Evolutionary conservation across 2,329 filamentous ascomycete species (phyloP).

Genomic region (Hypoxylon rubiginosum): DNA sequence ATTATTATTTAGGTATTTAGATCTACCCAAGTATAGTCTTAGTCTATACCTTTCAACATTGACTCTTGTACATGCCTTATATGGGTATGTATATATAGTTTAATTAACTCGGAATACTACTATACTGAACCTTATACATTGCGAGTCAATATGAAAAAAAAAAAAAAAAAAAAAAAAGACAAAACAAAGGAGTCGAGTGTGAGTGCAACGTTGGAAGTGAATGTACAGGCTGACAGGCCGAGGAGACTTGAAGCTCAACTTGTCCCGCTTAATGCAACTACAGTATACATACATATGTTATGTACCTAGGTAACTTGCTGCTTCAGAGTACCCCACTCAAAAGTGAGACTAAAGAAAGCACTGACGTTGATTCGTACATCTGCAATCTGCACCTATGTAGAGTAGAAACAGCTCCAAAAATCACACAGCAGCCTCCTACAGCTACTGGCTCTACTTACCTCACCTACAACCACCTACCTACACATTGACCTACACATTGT

Average conservation of each 20-base stretch:
- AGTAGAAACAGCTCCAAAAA: slow-evolving; percentile 29
- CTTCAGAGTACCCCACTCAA: background rate
- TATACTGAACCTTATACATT: background rate
- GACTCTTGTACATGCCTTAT: background rate
- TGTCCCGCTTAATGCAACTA: slow-evolving; percentile 27
- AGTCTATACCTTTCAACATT: too few relatives aligned
- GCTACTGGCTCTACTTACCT: slow-evolving; percentile 3
- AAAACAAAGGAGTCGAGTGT: background rate
- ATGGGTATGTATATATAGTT: background rate
- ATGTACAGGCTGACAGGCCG: background rate
- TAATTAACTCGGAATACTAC: background rate
- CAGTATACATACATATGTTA: too few relatives aligned
- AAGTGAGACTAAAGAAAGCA: slow-evolving; percentile 25
- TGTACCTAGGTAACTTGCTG: too few relatives aligned
- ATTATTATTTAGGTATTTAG: background rate
- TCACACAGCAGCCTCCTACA: slow-evolving; percentile 20
- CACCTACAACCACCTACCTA: slow-evolving; percentile 8
- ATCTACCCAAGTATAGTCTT: too few relatives aligned
- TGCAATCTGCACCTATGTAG: background rate
- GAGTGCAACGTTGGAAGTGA: too few relatives aligned
- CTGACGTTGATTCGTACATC: slow-evolving; percentile 33
- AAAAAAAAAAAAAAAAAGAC: too few relatives aligned
- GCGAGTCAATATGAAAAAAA: too few relatives aligned
- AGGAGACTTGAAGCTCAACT: background rate
- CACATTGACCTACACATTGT: too few relatives aligned